Conservation (phyloP, 2,329 filamentous ascomycete genomes). For the Aureobasidium sp. region DNA sequence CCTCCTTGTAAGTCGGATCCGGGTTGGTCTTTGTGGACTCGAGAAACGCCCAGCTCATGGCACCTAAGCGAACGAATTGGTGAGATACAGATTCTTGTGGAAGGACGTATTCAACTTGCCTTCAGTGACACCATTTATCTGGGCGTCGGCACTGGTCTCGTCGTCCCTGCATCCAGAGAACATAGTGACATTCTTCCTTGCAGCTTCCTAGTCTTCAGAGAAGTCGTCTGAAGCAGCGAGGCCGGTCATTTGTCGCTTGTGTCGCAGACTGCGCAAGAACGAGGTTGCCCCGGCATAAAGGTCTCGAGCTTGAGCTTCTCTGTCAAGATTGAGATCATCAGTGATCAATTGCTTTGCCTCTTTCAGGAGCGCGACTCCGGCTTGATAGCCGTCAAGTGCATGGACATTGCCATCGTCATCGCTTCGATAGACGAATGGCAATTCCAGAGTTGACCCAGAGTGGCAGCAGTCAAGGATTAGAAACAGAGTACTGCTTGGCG, state of each 20-base stretch:
- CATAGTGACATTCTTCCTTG: slow-evolving; percentile 46
- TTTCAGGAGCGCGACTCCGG: slow-evolving; percentile 44
- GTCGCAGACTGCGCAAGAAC: slow-evolving; percentile 48
- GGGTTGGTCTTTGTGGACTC: slow-evolving; percentile 35
- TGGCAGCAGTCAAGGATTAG: slow-evolving; percentile 58
- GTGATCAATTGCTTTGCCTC: slow-evolving; percentile 45
- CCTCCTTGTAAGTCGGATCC: slow-evolving; percentile 35
- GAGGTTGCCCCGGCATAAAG: slow-evolving; percentile 47
- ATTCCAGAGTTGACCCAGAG: slow-evolving; percentile 52
- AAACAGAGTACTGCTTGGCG: slow-evolving; percentile 46
- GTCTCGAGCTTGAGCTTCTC: slow-evolving; percentile 43
- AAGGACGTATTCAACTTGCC: slow-evolving; percentile 17
- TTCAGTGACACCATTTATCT: slow-evolving; percentile 33
- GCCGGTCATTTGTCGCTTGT: slow-evolving; percentile 28
- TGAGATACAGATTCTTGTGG: too few species aligned
- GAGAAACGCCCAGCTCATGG: slow-evolving; percentile 44
- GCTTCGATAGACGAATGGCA: slow-evolving; percentile 52
- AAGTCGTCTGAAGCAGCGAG: slow-evolving; percentile 37
- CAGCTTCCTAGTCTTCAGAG: slow-evolving; percentile 33
- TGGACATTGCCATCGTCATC: slow-evolving; percentile 52
- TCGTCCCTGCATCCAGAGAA: slow-evolving; percentile 46
- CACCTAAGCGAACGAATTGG: slow-evolving; percentile 20
- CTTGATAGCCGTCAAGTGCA: slow-evolving; percentile 49
- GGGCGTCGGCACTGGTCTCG: slow-evolving; percentile 44
- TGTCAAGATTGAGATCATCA: slow-evolving; percentile 42